These are phyloP conservation scores for Rhizopogon vesiculosus DNA, from an alignment of 768 basidiomycete species.

Conservation along the genomic window DNA sequence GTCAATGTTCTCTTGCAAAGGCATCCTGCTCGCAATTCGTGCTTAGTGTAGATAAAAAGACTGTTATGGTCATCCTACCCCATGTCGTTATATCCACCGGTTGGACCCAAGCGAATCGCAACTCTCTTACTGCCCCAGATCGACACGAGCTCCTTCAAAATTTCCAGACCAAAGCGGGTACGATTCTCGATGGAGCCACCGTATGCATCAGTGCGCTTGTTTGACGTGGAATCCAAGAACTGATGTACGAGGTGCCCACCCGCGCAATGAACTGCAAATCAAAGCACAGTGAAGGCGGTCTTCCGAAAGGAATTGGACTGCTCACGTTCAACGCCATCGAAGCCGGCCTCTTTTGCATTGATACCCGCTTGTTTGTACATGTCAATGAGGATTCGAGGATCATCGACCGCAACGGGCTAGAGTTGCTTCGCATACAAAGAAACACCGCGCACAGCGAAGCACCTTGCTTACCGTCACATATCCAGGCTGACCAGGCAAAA, in stretches of 20 bases:
- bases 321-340: conserved; percentile 51
- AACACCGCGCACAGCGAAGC: neutral
- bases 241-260: conserved; percentile 43
- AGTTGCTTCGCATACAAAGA: neutral
- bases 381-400: conserved; percentile 35
- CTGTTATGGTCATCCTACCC: conserved; percentile 21
- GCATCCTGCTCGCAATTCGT: conserved; percentile 28
- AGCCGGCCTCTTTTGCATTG: conserved; percentile 48
- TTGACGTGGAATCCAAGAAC: conserved; percentile 46
- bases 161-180: conserved; percentile 48
- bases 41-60: neutral
- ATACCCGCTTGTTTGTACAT: conserved; percentile 39
- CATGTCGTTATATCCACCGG: conserved; percentile 43
- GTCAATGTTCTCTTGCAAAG: conserved; percentile 37
- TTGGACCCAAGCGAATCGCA: conserved; percentile 41
- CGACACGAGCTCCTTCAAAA: conserved; percentile 36
- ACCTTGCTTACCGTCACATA: conserved; percentile 33
- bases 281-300: neutral
- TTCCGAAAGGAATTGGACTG: neutral
- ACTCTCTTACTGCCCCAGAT: conserved; percentile 42
- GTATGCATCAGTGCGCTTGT: conserved; percentile 54
- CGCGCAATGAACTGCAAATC: conserved; percentile 35
- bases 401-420: conserved; percentile 37
- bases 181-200: conserved; percentile 59
- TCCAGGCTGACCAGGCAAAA: conserved; percentile 32